Evolutionary conservation across 306 rosid species (phyloP).

Genomic region (Vigna angularis): DNA sequence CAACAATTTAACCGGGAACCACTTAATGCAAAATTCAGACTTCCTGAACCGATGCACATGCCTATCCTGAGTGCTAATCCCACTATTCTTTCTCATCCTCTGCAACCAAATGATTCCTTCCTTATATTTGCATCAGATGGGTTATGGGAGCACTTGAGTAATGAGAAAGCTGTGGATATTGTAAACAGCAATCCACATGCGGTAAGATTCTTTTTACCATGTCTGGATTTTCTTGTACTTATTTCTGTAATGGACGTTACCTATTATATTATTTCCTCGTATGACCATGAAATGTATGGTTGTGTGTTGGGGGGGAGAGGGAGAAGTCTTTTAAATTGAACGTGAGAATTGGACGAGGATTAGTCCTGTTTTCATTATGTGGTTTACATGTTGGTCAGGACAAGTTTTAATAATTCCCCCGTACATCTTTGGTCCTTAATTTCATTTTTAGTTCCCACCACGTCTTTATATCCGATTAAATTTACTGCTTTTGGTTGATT

Average conservation of each 20-base stretch:
- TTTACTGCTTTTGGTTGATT: constrained; percentile 14
- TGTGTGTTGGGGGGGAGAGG: neutral
- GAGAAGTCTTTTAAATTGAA: neutral
- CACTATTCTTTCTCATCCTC: constrained; percentile 67
- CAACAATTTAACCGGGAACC: constrained; percentile 73
- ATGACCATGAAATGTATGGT: neutral
- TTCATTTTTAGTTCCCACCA: constrained; percentile 17
- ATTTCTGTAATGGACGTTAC: constrained; percentile 7
- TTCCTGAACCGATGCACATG: constrained; percentile 82
- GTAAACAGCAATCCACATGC: constrained; percentile 77
- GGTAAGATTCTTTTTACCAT: constrained; percentile 49
- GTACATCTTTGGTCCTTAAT: neutral
- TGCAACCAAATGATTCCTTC: constrained; percentile 84
- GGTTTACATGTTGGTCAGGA: neutral
- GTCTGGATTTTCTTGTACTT: constrained; percentile 18
- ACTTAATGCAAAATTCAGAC: constrained; percentile 69
- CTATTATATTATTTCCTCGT: neutral
- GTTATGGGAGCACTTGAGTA: constrained; percentile 89
- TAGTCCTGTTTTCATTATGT: neutral
- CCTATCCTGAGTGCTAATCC: constrained; percentile 77
- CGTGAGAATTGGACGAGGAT: constrained; percentile 5
- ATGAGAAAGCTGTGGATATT: constrained; percentile 86
- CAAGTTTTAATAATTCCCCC: neutral
- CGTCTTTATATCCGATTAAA: constrained; percentile 6
- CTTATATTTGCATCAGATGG: constrained; percentile 96